Evolutionary conservation across 129 eudicot genomes (phyloP), one percentile per base, ranked within the genome.

Genomic region (Cynara cardunculus): DNA sequence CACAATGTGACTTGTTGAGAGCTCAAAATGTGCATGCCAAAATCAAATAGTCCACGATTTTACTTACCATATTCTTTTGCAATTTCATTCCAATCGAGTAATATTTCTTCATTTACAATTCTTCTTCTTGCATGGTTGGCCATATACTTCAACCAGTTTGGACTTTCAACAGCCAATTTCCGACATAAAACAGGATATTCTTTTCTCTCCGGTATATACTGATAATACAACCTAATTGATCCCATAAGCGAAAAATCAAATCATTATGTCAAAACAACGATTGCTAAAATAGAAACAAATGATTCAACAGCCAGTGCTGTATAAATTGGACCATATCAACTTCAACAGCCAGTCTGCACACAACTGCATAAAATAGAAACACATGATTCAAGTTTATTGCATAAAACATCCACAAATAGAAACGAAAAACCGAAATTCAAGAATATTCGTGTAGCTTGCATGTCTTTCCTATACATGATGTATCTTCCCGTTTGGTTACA

Each of bases 71-170:
- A 56, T 80, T 89, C 83, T 85, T 88, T 80, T 25, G 92, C 97
- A 85, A 94, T 90, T 78, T 85, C 89, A 85, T 94, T 94, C 99
- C 99, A 94, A 84, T 94, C 99, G 1, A 94, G 97, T 78, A 94
- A 82, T 49, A 87, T 82, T 85, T 94, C 88, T 80, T 85, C 96
- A 19, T 49, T 83, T 8, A 56, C 69, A 66, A 14, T 24, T 83
- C 77, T 86, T 61, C 83, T 81, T 61, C 59, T 85, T 26, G 89
- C 81, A 61, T 46, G 85, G 79, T 71, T 85, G 69, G 86, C 27
- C 76, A 92, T 32, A 69, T 66, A 80, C 72, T 84, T 80, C 75
- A 87, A 35, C 96, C 93, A 90, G 64, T 78, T 82, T 39, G 78
- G 74, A 19, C 56, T 74, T 70, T 85, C 90, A 76, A 67, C 67